phyloP scores from a whole-genome alignment of 108 stramenopile genomes.

The Seminavis robusta region DNA sequence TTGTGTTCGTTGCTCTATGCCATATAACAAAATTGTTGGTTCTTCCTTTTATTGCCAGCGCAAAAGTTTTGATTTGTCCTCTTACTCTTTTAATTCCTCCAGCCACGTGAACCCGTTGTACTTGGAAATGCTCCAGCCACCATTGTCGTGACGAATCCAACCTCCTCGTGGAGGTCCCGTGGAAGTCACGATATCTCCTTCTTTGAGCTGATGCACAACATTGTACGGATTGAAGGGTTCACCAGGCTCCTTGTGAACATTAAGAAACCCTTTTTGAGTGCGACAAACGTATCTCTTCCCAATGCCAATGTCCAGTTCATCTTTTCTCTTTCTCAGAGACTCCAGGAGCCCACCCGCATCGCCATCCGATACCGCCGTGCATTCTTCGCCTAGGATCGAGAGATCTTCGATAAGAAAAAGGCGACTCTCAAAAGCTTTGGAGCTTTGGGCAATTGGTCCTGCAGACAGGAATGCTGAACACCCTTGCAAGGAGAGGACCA shows the following conservation, averaged over 20 bases:
- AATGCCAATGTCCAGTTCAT: conserved; percentile 20
- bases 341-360: no score
- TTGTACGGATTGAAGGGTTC: conserved; percentile 27
- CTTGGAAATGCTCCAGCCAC: conserved; percentile 41
- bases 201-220: conserved; percentile 25
- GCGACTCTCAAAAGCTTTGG: no score
- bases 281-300: conserved; percentile 33
- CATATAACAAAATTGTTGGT: no score
- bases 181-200: conserved; percentile 35
- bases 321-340: conserved; percentile 11
- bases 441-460: no score
- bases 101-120: conserved; percentile 39
- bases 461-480: no score
- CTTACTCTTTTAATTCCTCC: conserved; percentile 31
- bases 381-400: no score
- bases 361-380: no score
- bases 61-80: no score
- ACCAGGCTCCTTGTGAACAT: conserved; percentile 28
- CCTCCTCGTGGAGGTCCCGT: conserved; percentile 14
- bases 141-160: conserved; percentile 39
- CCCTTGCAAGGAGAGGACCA: no score
- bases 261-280: conserved; percentile 34
- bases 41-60: no score
- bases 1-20: no score
- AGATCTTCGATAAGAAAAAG: no score